Base-by-base conservation (phyloP, 306 rosid genomes). In the Quercus bicolor region DNA sequence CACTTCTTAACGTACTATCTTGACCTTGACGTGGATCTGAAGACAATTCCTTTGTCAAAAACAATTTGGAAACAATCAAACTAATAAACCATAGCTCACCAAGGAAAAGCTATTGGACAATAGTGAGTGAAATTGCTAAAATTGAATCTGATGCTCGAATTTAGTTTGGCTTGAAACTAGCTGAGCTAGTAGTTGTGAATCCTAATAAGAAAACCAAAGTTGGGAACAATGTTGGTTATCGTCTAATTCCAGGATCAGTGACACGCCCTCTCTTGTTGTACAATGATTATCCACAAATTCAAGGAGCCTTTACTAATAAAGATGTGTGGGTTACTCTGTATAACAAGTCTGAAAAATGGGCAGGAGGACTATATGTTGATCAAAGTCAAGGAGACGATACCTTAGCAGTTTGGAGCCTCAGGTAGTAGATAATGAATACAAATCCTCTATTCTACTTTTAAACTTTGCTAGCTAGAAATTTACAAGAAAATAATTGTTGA, bases 301-400 rank as follows among this genome's bases (percentile, higher is more conserved):
- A 91, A 48, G 89, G 66, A 37, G 93, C 91, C 0, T 91, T 87
- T 68, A 84, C 89, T 0, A 88, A 89, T 15, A 73, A 86, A 29
- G 68, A 83, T 70, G 78, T 89, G 15, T 80, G 88, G 88, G 81
- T 89, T 6, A 87, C 93, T 45, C 86, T 91, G 2, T 87, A 89
- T 71, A 89, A 87, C 19, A 80, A 86, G 86, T 85, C 86, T n/a
- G 91, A 86, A 70, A 85, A 89, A 85, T 87, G 91, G 88, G 90
- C 70, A 0, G 82, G 77, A 16, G 93, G 91, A 5, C 59, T 45
- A 15, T 77, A 31, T 59, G 86, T 73, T 45, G 90, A 87, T 70
- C 84, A 76, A 0, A 81, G 88, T 62, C 77, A 83, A 76, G 96
- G 91, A 3, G 91, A 82, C 13, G 90, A 91, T 61, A 85, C 85